Evolutionary conservation across 176 grass and related monocot species (phyloP), one percentile per base, ranked within the genome.

Genomic region (Stipa capillata): DNA sequence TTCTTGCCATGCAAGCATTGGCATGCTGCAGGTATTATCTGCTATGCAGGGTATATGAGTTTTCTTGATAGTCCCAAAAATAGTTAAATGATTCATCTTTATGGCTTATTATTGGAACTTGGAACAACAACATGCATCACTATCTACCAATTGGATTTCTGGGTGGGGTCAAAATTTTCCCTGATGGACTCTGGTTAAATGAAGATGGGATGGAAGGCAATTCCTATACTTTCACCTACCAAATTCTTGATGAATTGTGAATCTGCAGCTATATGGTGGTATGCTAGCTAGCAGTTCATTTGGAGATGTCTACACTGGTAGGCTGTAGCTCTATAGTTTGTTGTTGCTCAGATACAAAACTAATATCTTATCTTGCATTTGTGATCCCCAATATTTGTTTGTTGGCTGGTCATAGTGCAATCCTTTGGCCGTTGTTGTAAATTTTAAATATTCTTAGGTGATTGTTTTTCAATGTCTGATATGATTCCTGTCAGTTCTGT

Each of bases 71-170:
- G 51, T 57, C 40, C 53, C 73, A 29, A 40, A 79, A 40, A 43
- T 20, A 64, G 13, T 61, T 35, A 18, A 6, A 14, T 60, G 59
- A 73, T 58, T 59, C 32, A 81, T 74, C 23, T 65, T 21, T 52
- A 65, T 23, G 31, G 16, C 56, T 9, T 67, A 51, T 82, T 74
- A 21, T 87, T 69, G 70, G 32, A 69, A 58, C 67, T 70, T 86
- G 63, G 31, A 48, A 47, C 51, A 70, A 31, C 29, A 81, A 54
- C 68, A 7, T 76, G 71, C 62, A 52, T 75, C 29, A 37, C 4
- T 69, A 65, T 74, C 36, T 73, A 56, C 59, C 49, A 57, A 47
- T 63, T 42, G 34, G 3, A 65, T 66, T 25, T 67, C 31, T 29
- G 47, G 60, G 27, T 80, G 16, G 68, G 27, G 7, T 65, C 57